Conservation (phyloP, 1,284 basidiomycete genomes). For the Cutaneotrichosporon cavernicola region DNA sequence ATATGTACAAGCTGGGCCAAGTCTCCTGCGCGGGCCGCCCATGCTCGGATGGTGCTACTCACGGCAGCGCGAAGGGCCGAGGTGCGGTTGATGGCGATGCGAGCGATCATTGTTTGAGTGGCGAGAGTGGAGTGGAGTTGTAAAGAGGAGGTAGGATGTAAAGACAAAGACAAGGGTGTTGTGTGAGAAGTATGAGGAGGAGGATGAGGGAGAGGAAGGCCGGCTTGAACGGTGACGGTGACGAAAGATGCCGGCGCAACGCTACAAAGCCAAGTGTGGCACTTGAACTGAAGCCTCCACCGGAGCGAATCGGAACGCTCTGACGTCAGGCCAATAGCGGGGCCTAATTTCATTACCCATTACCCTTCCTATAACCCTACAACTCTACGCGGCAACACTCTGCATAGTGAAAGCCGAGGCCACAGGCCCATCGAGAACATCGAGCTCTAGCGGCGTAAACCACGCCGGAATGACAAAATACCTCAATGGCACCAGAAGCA, state of each 20-base stretch:
- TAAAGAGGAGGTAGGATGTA: neutral
- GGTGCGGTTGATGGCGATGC: conserved; percentile 24
- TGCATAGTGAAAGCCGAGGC: conserved; percentile 57
- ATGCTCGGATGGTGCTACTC: conserved; percentile 1
- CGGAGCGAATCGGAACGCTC: neutral
- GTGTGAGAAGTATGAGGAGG: too few relatives aligned
- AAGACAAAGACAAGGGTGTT: conserved; percentile 2
- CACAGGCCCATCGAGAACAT: conserved; percentile 80
- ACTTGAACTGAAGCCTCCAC: neutral
- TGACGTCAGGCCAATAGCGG: conserved; percentile 6
- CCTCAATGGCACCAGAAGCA: conserved; percentile 80
- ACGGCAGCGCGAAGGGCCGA: conserved; percentile 29
- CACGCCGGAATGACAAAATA: conserved; percentile 70
- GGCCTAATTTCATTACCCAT: neutral
- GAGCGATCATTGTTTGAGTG: conserved; percentile 26
- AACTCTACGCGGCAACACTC: neutral
- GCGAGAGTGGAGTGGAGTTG: neutral
- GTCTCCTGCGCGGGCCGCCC: too few relatives aligned
- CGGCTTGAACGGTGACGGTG: neutral
- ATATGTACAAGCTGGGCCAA: too few relatives aligned
- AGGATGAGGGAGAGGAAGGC: neutral
- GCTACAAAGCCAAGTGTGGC: neutral
- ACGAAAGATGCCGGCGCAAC: conserved; percentile 1
- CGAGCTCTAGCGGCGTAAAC: conserved; percentile 77
- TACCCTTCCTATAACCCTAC: too few relatives aligned